phyloP scores from a whole-genome alignment of 225 moss, liverwort and hornwort genomes.

The Thuidium tamariscinum region DNA sequence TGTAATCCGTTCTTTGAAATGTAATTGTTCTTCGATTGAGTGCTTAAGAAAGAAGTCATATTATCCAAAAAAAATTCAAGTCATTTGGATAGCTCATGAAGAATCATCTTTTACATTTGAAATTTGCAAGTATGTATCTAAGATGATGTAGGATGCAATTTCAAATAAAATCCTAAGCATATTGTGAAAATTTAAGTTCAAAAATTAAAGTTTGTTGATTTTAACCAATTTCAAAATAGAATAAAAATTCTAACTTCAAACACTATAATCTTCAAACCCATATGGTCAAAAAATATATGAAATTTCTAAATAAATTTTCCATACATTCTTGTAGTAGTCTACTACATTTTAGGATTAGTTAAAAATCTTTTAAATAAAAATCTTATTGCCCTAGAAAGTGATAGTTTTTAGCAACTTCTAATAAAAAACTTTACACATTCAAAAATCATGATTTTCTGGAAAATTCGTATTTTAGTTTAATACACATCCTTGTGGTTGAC shows the following conservation, averaged over 20 bases:
- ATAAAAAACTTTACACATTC: no score
- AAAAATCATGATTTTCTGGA: background rate
- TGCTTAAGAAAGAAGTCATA: background rate
- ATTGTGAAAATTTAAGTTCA: background rate
- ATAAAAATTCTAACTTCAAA: no score
- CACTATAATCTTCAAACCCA: background rate
- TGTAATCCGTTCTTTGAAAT: rapidly evolving
- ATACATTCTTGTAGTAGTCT: background rate
- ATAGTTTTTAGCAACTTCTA: background rate
- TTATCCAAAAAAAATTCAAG: rapidly evolving
- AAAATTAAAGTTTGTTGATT: background rate
- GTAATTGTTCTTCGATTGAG: rapidly evolving
- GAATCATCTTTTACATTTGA: background rate
- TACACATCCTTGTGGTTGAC: background rate
- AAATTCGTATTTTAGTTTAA: rapidly evolving
- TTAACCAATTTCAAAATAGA: no score
- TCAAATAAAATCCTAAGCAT: background rate
- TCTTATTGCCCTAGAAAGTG: background rate
- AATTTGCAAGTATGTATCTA: background rate
- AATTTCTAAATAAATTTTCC: no score
- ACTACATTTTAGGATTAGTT: background rate
- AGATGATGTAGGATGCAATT: background rate
- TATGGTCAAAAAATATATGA: no score
- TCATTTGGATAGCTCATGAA: rapidly evolving
- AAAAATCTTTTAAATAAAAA: no score